Conservation (phyloP, 2,329 filamentous ascomycete genomes). For the Apiospora malaysiana region DNA sequence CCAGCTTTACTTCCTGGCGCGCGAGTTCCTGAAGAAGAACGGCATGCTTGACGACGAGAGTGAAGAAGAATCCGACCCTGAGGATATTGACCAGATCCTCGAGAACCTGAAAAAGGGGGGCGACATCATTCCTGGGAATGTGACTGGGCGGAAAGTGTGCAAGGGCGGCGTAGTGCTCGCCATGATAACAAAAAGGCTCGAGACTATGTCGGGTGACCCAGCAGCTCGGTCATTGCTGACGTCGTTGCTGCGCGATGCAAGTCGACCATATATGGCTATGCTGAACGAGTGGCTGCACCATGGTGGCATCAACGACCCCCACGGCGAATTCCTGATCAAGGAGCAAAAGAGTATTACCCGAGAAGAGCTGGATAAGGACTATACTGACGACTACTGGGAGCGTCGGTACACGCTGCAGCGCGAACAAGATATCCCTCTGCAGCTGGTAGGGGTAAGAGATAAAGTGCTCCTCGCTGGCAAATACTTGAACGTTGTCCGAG, state of each 20-base stretch:
- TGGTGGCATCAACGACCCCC: conserved; percentile 91
- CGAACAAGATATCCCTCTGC: conserved; percentile 88
- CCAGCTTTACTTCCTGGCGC: conserved; percentile 85
- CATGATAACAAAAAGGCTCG: conserved; percentile 81
- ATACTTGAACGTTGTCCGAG: conserved; percentile 95
- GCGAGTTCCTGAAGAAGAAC: conserved; percentile 88
- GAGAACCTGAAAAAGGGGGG: conserved; percentile 88
- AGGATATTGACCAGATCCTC: conserved; percentile 91
- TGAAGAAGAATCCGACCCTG: conserved; percentile 73
- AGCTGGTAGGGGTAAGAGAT: conserved; percentile 88
- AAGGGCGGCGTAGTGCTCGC: conserved; percentile 97
- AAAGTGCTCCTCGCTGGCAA: conserved; percentile 96
- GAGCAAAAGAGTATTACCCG: conserved; percentile 94
- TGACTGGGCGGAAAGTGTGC: conserved; percentile 88
- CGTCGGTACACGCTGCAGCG: conserved; percentile 88
- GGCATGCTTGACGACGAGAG: conserved; percentile 82
- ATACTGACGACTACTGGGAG: conserved; percentile 99
- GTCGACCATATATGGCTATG: conserved; percentile 96
- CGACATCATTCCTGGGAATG: conserved; percentile 77
- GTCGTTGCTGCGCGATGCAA: conserved; percentile 83
- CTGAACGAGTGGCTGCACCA: conserved; percentile 98
- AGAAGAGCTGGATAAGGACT: conserved; percentile 91
- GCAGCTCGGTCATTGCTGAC: conserved; percentile 83
- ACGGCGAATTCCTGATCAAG: conserved; percentile 92
- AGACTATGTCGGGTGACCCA: conserved; percentile 92